These are phyloP conservation scores for Trichosanthes cucumerina DNA, from an alignment of 306 rosid genomes.

Conservation along the genomic window DNA sequence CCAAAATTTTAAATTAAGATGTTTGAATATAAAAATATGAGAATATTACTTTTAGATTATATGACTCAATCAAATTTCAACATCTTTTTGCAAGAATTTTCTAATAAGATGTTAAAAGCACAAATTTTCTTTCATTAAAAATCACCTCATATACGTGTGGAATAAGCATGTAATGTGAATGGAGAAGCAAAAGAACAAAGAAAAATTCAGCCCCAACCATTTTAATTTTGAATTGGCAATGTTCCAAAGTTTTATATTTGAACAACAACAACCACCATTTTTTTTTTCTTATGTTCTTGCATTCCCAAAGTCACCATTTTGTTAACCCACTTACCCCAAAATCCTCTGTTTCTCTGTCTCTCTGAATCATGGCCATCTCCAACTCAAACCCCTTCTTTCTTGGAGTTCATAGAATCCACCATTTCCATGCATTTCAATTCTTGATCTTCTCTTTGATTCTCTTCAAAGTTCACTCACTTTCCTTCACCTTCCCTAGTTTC, in stretches of 20 bases:
- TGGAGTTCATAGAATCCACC: background rate
- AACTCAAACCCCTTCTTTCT: background rate
- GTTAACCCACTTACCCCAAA: background rate
- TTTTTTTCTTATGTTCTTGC: background rate
- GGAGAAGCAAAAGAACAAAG: background rate
- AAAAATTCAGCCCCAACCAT: background rate
- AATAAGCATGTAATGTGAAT: background rate
- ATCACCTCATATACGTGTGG: background rate
- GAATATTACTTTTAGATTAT: no score
- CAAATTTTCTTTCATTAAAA: no score
- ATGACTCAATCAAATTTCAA: background rate
- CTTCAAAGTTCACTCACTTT: conserved; percentile 18
- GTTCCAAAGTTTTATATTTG: background rate
- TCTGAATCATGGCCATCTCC: background rate
- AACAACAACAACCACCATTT: background rate
- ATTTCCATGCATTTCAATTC: background rate
- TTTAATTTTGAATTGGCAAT: background rate
- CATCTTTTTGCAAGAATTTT: background rate
- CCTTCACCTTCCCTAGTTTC: conserved; percentile 40
- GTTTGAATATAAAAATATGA: no score
- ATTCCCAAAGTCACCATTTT: background rate
- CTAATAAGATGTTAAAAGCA: background rate
- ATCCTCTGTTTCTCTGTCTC: background rate
- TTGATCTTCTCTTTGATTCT: background rate
- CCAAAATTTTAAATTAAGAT: no score